phyloP scores from a whole-genome alignment of 495 filamentous ascomycete species.

The Aspergillus bertholletiae region DNA sequence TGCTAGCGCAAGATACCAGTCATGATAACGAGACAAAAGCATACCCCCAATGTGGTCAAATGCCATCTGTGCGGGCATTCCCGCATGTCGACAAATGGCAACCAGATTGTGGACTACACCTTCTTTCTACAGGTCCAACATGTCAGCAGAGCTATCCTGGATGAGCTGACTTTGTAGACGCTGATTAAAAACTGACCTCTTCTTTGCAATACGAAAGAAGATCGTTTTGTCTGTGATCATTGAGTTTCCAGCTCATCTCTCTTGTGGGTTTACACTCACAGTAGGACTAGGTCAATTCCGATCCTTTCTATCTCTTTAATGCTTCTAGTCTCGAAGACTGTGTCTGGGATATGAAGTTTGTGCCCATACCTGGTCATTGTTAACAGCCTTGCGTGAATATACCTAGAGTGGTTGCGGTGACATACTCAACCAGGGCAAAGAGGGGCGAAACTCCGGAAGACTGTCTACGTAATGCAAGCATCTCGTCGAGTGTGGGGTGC shows the following conservation, averaged over 20 bases:
- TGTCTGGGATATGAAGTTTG: conserved; percentile 23
- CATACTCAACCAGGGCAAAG: conserved; percentile 29
- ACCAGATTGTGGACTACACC: conserved; percentile 30
- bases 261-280: conserved; percentile 13
- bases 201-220: conserved; percentile 30
- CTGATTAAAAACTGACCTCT: conserved; percentile 10
- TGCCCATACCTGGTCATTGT: conserved; percentile 21
- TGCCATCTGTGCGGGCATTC: conserved; percentile 25
- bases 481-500: conserved; percentile 17
- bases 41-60: conserved; percentile 25
- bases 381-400: not conserved
- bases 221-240: conserved; percentile 25
- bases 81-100: conserved; percentile 21
- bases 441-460: conserved; percentile 27
- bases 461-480: conserved; percentile 19
- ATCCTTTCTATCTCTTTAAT: conserved; percentile 29
- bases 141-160: not conserved
- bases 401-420: not conserved
- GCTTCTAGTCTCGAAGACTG: conserved; percentile 22
- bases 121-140: conserved; percentile 18
- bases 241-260: not conserved
- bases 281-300: conserved; percentile 26
- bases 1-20: conserved; percentile 29
- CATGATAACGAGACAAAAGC: conserved; percentile 21
- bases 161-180: not conserved